Evolutionary conservation across 78 protist species (phyloP).

Genomic region (slime mould (Dictyostelium discoideum)): DNA sequence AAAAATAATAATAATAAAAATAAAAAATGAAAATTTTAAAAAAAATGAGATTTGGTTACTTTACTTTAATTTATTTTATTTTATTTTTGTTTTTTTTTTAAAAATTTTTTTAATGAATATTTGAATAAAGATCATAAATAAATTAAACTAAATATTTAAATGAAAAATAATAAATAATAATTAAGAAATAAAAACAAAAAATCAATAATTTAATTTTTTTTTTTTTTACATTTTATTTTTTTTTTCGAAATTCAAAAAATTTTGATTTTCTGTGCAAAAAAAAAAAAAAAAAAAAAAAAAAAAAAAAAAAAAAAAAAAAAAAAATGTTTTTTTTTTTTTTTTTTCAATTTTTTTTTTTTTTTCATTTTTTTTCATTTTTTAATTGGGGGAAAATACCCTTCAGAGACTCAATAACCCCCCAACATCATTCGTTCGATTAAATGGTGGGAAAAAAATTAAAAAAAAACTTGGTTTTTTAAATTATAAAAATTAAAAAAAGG

Average conservation of each 20-base stretch:
- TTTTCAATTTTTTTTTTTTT: background rate
- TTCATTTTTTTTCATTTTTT: background rate
- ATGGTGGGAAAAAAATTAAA: background rate
- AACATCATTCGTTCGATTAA: slow-evolving; percentile 8
- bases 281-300: background rate
- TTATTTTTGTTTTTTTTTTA: no score
- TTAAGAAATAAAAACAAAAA: background rate
- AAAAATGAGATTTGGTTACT: no score
- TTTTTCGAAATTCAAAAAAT: background rate
- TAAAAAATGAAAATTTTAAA: no score
- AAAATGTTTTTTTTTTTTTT: background rate
- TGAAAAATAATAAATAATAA: no score
- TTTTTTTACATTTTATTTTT: background rate
- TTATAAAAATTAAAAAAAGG: background rate
- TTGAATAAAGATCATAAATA: no score
- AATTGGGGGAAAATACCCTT: background rate
- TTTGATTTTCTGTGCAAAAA: background rate
- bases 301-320: background rate
- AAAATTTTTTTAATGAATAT: no score
- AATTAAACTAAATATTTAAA: no score
- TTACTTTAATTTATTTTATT: no score
- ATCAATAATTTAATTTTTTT: background rate
- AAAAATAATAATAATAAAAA: background rate
- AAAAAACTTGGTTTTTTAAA: background rate
- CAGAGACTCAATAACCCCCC: background rate